phyloP scores from a whole-genome alignment of 169 alveolate species.

The Babesia ovata region DNA sequence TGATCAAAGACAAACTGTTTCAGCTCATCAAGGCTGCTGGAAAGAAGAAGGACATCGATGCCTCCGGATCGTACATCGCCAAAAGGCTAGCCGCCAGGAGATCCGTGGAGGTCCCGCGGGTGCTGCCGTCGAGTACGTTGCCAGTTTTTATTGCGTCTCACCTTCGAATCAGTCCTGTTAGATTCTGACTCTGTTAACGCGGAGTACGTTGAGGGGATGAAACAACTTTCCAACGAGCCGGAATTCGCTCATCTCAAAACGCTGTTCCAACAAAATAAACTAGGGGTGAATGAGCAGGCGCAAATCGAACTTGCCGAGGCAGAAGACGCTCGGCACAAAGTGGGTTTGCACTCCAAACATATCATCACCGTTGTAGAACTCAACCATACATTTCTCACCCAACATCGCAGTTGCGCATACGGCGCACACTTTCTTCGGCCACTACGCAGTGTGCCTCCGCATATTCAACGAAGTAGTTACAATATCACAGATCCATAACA shows the following conservation, averaged over 20 bases:
- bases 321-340: conserved; percentile 79
- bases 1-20: conserved; percentile 70
- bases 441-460: conserved; percentile 77
- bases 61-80: conserved; percentile 74
- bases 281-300: conserved; percentile 76
- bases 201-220: conserved; percentile 29
- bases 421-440: conserved; percentile 81
- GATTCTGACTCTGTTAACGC: conserved; percentile 25
- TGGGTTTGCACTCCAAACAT: conserved; percentile 13
- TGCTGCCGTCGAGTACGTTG: conserved; percentile 76
- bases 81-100: conserved; percentile 74
- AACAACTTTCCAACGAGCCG: conserved; percentile 61
- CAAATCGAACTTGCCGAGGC: conserved; percentile 72
- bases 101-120: conserved; percentile 83
- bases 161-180: conserved; percentile 26
- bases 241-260: conserved; percentile 59
- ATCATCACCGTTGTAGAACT: conserved; percentile 37
- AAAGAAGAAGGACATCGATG: conserved; percentile 81
- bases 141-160: not conserved
- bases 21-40: conserved; percentile 64
- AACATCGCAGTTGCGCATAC: conserved; percentile 78
- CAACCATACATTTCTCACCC: conserved; percentile 65
- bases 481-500: not conserved
- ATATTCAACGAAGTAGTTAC: conserved; percentile 72
- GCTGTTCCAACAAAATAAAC: conserved; percentile 51